Base-by-base conservation (phyloP, 2,329 filamentous ascomycete species). In the Aciculosporium take region DNA sequence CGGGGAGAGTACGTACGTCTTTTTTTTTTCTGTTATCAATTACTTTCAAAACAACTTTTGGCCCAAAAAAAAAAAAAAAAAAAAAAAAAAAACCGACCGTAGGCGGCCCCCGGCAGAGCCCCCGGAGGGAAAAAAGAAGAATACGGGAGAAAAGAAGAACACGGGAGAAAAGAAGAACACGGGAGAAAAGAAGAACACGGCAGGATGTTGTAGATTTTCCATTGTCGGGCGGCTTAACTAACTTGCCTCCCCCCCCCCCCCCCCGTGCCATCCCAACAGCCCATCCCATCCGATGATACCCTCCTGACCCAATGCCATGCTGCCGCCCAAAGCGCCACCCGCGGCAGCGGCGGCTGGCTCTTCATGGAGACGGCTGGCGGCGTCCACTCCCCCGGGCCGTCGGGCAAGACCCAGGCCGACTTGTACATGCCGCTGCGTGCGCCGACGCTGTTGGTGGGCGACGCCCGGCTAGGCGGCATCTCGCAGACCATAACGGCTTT, bases 281-380 rank as follows among this genome's bases (percentile, higher is more conserved):
- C 63, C 7, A 63, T 69, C 1, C 65, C 67, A 1, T 66, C 74
- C 1, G 67, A 76, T 45, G 57, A 67, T 10, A 58, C 65, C 1
- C 63, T 81, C 1, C 54, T 79, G 4, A 52, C 59, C 2, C 60
- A 62, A 31, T 51, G 49, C 32, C 45, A 48, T 28, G 54, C 61
- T 41, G 63, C 71, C 1, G 54, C 58, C 6, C 49, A 60, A n/a
- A 65, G 64, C 41, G 65, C 70, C 3, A 51, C 55, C 17, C 49
- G 50, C 2, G 60, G 61, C 4, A 56, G 63, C 36, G 72, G 72
- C 35, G 72, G 72, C n/a, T 75, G 79, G 59, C 62, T 83, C 1
- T 69, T 93, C 36, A 66, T 91, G 35, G 85, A 93, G 56, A 91
- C 85, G 2, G 84, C 85, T 1, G 85, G 84, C 1, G 85, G 85